Evolutionary conservation across 352 stramenopile species (phyloP).

Genomic region (Pythium chondricola): DNA sequence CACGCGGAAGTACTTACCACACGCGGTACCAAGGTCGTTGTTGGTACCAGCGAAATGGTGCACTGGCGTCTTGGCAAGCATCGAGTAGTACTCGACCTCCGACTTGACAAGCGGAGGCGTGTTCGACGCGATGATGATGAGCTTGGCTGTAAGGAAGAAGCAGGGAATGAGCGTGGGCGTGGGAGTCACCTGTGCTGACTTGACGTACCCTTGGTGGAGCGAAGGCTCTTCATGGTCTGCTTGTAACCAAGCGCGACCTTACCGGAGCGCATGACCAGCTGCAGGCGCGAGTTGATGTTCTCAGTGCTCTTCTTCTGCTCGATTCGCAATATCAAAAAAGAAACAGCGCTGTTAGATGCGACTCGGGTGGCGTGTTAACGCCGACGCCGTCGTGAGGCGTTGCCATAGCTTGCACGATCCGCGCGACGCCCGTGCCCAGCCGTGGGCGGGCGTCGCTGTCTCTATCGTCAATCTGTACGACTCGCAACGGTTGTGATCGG

Average conservation of each 20-base stretch:
- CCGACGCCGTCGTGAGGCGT: background rate
- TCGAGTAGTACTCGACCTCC: conserved; percentile 99
- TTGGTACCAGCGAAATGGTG: conserved; percentile 99
- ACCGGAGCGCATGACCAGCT: conserved; percentile 99
- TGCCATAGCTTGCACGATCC: background rate
- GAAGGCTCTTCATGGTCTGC: conserved; percentile 95
- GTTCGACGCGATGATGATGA: conserved; percentile 98
- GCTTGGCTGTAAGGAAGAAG: conserved; percentile 75
- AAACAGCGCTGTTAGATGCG: conserved; percentile 16
- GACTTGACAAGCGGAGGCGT: conserved; percentile 98
- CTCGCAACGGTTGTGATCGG: conserved; percentile 18
- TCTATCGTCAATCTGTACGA: conserved; percentile 5
- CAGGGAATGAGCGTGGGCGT: no score
- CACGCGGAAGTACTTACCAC: conserved; percentile 99
- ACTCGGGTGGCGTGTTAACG: no score
- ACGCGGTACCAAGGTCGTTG: conserved; percentile 98
- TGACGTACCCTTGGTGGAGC: conserved; percentile 85
- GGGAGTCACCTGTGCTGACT: background rate
- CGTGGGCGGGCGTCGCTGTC: background rate
- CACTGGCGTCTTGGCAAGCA: conserved; percentile 98
- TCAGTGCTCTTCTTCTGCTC: conserved; percentile 97
- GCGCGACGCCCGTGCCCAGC: no score
- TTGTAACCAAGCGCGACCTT: conserved; percentile 99
- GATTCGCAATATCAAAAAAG: conserved; percentile 6
- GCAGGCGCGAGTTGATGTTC: conserved; percentile 99